Base-by-base conservation (phyloP, 192 early-diverging fungal genomes). In the Linnemannia exigua region DNA sequence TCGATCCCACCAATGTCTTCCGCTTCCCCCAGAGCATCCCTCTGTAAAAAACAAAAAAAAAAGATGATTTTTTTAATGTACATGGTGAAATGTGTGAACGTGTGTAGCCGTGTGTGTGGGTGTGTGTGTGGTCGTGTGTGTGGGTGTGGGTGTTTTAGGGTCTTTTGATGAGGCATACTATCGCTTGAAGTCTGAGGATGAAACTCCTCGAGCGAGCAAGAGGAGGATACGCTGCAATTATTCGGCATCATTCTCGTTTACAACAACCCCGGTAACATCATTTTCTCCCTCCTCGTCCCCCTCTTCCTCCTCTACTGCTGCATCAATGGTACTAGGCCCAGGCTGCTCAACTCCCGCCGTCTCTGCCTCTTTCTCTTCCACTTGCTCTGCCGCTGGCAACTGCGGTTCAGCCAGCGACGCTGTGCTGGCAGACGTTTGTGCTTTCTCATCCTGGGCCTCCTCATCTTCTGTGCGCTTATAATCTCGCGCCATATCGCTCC, bases 21-120 rank as follows among this genome's bases (percentile, higher is more conserved):
- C 44, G 75, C 22, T 87, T 82, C 72, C 81, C 84, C 52, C 88
- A 89, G 74, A 84, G 84, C 74, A 89, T 89, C 63, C 88, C 88
- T 72, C 68, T 88, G 33, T 82, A 82, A 47, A 58, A 22, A 25
- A 58, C 12, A 67, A 25, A 69, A 37, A 31, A 31, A 61, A 61
- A 31, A 11, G 0, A 28, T 28, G 17, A 33, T 69, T 38, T 69
- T 38, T 46, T 71, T 71, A 71, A 46, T 71, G 46, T 71, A 71
- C 70, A 71, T 46, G 70, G 22, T 69, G 36, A 69, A 69, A 38
- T 72, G 70, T 72, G 46, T 44, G 35, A 20, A 46, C 22, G 38
- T 20, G 20, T 61, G 7, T n/a, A n/a, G n/a, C n/a, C n/a, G 58
- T 61, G 58, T 19, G 58, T 61, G 58, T 61, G 16, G 8, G 68